Evolutionary conservation across 2,329 filamentous ascomycete genomes (phyloP), one percentile per base, ranked within the genome.

Genomic region (Lojkania enalia): DNA sequence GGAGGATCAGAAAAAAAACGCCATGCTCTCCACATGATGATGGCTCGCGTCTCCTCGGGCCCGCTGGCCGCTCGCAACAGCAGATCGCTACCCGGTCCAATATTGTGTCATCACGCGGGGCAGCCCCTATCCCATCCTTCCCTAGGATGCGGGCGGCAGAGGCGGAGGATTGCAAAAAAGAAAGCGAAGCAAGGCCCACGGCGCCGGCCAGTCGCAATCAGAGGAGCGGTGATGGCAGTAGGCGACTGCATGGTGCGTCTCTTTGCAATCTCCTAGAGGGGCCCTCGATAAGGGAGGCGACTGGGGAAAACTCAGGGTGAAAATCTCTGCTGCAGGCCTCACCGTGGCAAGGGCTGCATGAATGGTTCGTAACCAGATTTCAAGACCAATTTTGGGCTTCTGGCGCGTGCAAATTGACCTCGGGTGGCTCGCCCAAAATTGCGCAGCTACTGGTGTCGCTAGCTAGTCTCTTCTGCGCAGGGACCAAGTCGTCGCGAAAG

Each of bases 391-490:
- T n/a, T n/a, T n/a, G 7, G 23, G 23, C n/a, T 18, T 18, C 14
- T 18, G 33, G 16, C 13, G 33, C 30, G 30, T 33, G 30, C n/a
- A 15, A 33, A 6, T 33, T 33, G 37, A 41, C 56, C 55, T 64
- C 56, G 59, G 56, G 49, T 6, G 14, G n/a, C n/a, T 55, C 41
- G 45, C 21, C 46, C 49, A 45, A 54, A 57, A 57, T 57, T 59
- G 53, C 54, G 57, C 56, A 58, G 7, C 7, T n/a, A n/a, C n/a
- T n/a, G n/a, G n/a, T 42, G 43, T 46, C 44, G 42, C 44, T 57
- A 53, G 58, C 47, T 30, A 32, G 29, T 29, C 9, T 33, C 9
- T 33, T 33, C 11, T 6, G 30, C 14, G 35, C 40, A 35, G 13
- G 21, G 25, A 15, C 39, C 16, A 3, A 20, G 5, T 13, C 20